Percentiles rank a stretch among this genome's conserved stretches.
Conservation (phyloP, 208 protist genomes). For the Trichomonas tenax region DNA sequence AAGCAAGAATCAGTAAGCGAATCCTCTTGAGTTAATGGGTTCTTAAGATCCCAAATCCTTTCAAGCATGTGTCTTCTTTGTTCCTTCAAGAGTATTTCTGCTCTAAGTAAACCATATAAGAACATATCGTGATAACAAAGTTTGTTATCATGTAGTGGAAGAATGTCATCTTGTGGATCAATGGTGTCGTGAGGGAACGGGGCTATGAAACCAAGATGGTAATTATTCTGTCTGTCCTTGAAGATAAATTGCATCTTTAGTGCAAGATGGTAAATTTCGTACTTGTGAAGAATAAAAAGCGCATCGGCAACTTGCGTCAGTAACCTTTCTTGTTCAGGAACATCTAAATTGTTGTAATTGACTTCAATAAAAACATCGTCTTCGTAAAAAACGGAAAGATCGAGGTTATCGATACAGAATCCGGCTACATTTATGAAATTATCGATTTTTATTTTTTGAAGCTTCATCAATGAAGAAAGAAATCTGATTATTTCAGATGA, state of each 20-base stretch:
- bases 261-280: neutral
- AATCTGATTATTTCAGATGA: neutral
- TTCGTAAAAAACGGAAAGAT: neutral
- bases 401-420: neutral
- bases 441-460: neutral
- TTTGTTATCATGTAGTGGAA: neutral
- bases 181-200: neutral
- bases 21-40: neutral
- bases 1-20: neutral
- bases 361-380: neutral
- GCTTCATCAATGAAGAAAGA: neutral
- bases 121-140: neutral
- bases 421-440: neutral
- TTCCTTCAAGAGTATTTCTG: neutral
- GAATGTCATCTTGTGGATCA: neutral
- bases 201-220: neutral
- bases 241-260: neutral
- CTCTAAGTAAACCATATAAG: neutral
- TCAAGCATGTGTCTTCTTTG: neutral
- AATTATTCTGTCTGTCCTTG: neutral
- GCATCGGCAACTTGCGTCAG: neutral
- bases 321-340: neutral
- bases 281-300: neutral
- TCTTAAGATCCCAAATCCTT: neutral
- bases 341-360: neutral